These are phyloP conservation scores for Herpetomonas samuelpessoai DNA, from an alignment of 208 protist species.

Conservation along the genomic window DNA sequence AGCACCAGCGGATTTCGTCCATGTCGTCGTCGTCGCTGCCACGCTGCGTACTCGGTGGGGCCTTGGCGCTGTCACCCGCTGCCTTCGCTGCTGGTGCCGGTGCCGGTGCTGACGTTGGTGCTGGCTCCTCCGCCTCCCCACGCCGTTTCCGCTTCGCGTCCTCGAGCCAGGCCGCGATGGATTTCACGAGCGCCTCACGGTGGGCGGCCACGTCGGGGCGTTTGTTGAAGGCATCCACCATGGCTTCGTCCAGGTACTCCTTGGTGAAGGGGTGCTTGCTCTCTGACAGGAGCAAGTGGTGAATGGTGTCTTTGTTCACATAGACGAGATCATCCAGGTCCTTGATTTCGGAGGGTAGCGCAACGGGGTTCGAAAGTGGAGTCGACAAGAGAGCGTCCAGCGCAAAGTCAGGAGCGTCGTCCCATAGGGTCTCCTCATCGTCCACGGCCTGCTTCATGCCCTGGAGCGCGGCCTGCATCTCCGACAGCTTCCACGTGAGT, in stretches of 20 bases:
- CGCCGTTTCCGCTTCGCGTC: conserved; percentile 30
- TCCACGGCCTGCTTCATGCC: conserved; percentile 52
- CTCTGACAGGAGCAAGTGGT: conserved; percentile 83
- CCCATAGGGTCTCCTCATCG: conserved; percentile 77
- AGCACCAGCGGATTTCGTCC: background rate
- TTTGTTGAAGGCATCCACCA: conserved; percentile 79
- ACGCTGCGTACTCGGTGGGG: background rate
- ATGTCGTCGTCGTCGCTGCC: background rate
- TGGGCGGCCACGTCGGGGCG: conserved; percentile 57
- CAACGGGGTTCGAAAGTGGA: conserved; percentile 75
- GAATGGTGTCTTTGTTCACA: conserved; percentile 81
- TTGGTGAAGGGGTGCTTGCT: conserved; percentile 90
- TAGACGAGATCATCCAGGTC: conserved; percentile 74
- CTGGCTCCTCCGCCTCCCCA: background rate
- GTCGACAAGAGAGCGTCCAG: conserved; percentile 79
- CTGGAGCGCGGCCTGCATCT: conserved; percentile 52
- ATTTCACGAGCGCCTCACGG: conserved; percentile 42
- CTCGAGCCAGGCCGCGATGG: conserved; percentile 59
- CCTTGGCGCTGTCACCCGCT: background rate
- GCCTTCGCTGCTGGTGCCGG: no score
- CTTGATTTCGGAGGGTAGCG: conserved; percentile 80
- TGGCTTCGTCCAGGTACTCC: conserved; percentile 81
- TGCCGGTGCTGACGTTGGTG: no score
- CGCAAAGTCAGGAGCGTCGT: conserved; percentile 85
- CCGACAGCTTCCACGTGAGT: conserved; percentile 55